Evolutionary conservation across 2,329 filamentous ascomycete genomes (phyloP), one percentile per base, ranked within the genome.

Genomic region (Xylaria sp.): DNA sequence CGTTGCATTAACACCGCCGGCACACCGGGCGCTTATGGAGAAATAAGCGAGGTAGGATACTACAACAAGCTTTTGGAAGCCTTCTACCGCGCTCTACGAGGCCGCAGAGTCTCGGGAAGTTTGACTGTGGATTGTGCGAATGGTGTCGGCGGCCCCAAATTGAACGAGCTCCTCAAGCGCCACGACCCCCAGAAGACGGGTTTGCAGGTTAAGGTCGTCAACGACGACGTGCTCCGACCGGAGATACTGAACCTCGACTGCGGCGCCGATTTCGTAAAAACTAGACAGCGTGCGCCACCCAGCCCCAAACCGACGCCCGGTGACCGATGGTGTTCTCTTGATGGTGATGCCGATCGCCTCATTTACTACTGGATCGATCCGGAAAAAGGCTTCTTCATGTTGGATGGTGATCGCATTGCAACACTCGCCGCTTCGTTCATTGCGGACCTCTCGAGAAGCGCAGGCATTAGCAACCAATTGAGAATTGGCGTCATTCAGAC

Each of bases 191-290:
- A 89, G 65, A 88, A 91, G 76, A 89, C 90, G 57, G 88, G 88
- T 26, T 83, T 97, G 62, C 89, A 97, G 65, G 91, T 97, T 82
- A 93, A 91, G 79, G 88, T 98, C 61, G 88, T 95, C 81, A 98
- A 98, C 76, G 94, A 98, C 80, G 92, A 97, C 79, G 93, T 97
- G 36, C 88, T 97, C 74, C 92, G 94, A 72, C 93, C 95, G 3
- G 94, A 97, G 78, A 88, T 91, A 64, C 85, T 99, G 74, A 99
- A 99, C 81, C 88, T 92, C 36, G 93, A 97, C 89, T 97, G 93
- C 78, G 96, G 96, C 80, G 96, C 96, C 77, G 96, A 99, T 82
- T 98, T 89, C 75, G 96, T 99, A 81, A 99, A 99, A 85, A 98
- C 96, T 20, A 93, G 93, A 82, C 96, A 99, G 84, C 90, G 94